Percentiles rank a stretch among this genome's conserved stretches.
Evolutionary conservation across 129 eudicot species (phyloP).

Genomic region (Scalesia atractyloides): DNA sequence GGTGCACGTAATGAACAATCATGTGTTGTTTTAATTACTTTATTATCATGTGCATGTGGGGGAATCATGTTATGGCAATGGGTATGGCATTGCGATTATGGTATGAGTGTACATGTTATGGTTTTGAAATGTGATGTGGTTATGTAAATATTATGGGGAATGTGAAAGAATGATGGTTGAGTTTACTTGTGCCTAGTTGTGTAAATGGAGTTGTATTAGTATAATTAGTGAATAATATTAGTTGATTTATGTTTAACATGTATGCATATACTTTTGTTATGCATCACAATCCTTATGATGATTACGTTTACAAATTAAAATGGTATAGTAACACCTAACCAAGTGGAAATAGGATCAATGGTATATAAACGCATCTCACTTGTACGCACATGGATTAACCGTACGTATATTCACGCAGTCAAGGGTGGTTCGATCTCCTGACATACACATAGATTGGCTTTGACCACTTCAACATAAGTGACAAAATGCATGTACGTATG

Average conservation of each 20-base stretch:
- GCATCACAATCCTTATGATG: background rate
- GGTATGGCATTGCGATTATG: no score
- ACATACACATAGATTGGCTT: constrained; percentile 6
- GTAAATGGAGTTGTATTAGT: no score
- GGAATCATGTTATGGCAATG: no score
- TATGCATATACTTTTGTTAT: background rate
- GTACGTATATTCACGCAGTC: background rate
- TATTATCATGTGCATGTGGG: no score
- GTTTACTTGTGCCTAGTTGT: no score
- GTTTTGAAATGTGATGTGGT: no score
- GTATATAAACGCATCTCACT: background rate
- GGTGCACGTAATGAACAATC: no score
- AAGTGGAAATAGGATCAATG: background rate
- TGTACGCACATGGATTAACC: background rate
- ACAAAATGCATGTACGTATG: background rate
- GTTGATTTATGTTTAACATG: background rate
- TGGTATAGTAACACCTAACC: background rate
- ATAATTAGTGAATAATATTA: background rate
- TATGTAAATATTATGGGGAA: no score
- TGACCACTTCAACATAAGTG: constrained; percentile 10
- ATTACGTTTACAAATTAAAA: background rate
- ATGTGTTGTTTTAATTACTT: no score
- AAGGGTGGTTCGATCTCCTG: background rate
- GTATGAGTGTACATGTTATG: no score
- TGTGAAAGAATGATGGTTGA: no score